phyloP scores from a whole-genome alignment of 176 grass and related monocot genomes.

The Ampelocalamus luodianensis region DNA sequence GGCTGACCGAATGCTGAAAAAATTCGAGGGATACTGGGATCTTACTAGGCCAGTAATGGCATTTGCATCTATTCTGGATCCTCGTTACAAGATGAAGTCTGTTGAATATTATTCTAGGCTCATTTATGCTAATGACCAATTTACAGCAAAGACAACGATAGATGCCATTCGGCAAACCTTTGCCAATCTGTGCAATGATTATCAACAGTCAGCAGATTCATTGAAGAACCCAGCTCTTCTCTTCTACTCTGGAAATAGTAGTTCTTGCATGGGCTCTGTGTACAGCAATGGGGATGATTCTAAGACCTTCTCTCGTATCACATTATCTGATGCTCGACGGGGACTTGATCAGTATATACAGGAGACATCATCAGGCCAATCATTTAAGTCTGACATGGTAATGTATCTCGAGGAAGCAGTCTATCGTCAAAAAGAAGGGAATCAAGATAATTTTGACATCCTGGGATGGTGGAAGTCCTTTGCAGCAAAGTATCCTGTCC shows the following conservation, averaged over 20 bases:
- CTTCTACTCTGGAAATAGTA: conserved; percentile 72
- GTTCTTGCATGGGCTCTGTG: conserved; percentile 57
- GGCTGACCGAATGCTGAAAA: conserved; percentile 80
- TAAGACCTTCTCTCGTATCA: conserved; percentile 85
- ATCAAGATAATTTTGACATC: conserved; percentile 87
- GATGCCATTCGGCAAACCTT: conserved; percentile 75
- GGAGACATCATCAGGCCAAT: conserved; percentile 89
- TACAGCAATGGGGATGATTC: conserved; percentile 69
- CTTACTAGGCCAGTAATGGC: conserved; percentile 80
- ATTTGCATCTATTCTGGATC: conserved; percentile 95
- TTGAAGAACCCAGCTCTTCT: conserved; percentile 76
- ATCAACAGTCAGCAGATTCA: conserved; percentile 75
- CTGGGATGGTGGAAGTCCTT: conserved; percentile 95
- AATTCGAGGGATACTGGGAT: conserved; percentile 90
- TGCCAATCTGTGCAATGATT: conserved; percentile 86
- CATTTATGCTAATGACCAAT: conserved; percentile 72
- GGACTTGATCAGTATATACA: conserved; percentile 99
- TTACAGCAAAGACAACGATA: conserved; percentile 75
- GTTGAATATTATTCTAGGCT: conserved; percentile 91
- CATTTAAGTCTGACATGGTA: conserved; percentile 89
- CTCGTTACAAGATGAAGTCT: conserved; percentile 99
- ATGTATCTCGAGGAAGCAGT: conserved; percentile 96
- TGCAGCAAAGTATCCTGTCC: conserved; percentile 94
- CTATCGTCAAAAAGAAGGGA: conserved; percentile 79
- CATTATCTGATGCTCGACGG: conserved; percentile 89